phyloP scores from a whole-genome alignment of 345 rosid species.

The Noccaea bulbosa region DNA sequence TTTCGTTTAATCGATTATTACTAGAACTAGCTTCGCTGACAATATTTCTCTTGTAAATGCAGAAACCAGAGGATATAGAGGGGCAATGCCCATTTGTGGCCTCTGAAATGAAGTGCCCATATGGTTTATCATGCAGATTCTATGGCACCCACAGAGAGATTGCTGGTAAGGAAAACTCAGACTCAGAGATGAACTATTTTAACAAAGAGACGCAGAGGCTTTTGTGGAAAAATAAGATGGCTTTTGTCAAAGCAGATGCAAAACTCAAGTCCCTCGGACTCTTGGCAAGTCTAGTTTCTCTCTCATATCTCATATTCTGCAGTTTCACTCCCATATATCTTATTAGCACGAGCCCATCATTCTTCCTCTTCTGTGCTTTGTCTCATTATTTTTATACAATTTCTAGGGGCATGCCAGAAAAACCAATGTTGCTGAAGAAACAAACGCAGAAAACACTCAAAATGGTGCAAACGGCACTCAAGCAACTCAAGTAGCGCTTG shows the following conservation, averaged over 20 bases:
- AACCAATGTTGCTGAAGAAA: conserved; percentile 50
- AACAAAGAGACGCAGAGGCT: conserved; percentile 85
- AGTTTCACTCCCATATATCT: conserved; percentile 9
- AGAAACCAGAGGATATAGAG: conserved; percentile 90
- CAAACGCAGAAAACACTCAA: conserved; percentile 41
- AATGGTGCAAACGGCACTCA: conserved; percentile 31
- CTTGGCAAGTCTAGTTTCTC: conserved; percentile 55
- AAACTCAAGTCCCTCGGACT: conserved; percentile 74
- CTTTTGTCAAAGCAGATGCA: conserved; percentile 75
- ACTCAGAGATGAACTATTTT: conserved; percentile 67
- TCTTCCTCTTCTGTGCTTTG: not conserved
- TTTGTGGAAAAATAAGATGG: conserved; percentile 84
- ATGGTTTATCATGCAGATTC: conserved; percentile 86
- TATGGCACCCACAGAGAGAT: conserved; percentile 59
- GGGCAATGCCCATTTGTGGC: conserved; percentile 82
- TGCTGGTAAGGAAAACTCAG: conserved; percentile 41
- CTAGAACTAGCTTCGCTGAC: not conserved
- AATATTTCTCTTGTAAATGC: conserved; percentile 26
- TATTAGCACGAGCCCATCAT: too few species aligned
- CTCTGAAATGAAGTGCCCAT: conserved; percentile 61
- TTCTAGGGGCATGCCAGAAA: conserved; percentile 56
- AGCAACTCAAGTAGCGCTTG: conserved; percentile 35
- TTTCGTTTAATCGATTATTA: not conserved
- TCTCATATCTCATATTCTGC: not conserved
- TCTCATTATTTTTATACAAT: conserved; percentile 13